Evolutionary conservation across 1,139 yeast species (phyloP).

Genomic region (Taphrina populina): DNA sequence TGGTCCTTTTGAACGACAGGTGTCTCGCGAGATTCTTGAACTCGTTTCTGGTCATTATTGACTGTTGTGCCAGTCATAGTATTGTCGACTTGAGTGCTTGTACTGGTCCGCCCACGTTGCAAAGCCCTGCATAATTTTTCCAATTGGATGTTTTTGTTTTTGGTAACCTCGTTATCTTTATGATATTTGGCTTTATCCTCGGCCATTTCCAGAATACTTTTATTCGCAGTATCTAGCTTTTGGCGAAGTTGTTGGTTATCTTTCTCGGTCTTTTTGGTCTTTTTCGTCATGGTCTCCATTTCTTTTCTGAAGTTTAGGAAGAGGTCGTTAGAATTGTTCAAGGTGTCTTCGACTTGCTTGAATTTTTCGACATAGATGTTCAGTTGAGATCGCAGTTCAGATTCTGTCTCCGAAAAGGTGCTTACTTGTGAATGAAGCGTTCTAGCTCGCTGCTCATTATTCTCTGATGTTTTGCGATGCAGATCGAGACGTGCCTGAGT

Average conservation of each 20-base stretch:
- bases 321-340: constrained; percentile 39
- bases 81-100: background rate
- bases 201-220: constrained; percentile 39
- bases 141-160: constrained; percentile 37
- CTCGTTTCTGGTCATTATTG: background rate
- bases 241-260: constrained; percentile 38
- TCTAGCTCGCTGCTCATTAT: constrained; percentile 36
- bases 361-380: constrained; percentile 40
- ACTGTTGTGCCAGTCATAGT: background rate
- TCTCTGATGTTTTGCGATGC: constrained; percentile 36
- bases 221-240: constrained; percentile 38
- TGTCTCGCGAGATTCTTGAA: background rate
- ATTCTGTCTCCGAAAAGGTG: constrained; percentile 38
- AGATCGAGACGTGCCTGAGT: constrained; percentile 38
- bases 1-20: background rate
- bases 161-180: constrained; percentile 36
- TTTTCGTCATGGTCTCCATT: constrained; percentile 40
- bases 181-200: constrained; percentile 38
- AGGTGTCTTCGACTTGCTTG: constrained; percentile 40
- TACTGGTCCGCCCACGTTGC: constrained; percentile 37
- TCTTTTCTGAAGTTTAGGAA: constrained; percentile 39
- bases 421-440: constrained; percentile 37
- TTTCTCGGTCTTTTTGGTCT: constrained; percentile 39
- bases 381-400: constrained; percentile 38
- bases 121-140: constrained; percentile 39